Conservation (phyloP, 2,329 filamentous ascomycete species). For the Tolypocladium paradoxum region DNA sequence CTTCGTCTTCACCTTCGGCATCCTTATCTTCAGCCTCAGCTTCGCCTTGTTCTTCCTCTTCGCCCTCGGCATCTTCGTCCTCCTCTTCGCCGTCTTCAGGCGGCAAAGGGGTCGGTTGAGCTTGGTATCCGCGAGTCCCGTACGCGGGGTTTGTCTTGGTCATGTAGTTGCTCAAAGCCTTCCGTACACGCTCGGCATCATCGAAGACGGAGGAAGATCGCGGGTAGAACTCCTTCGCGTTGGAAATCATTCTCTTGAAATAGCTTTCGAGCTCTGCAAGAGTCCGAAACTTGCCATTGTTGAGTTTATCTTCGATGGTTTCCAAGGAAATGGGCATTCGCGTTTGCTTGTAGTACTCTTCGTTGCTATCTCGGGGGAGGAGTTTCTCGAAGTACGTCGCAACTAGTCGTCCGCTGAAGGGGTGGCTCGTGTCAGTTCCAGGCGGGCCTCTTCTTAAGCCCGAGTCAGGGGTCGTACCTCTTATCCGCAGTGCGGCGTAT, state of each 20-base stretch:
- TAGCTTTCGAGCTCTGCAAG: conserved; percentile 72
- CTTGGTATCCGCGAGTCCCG: conserved; percentile 53
- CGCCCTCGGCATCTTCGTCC: conserved; percentile 16
- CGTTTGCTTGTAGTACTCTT: conserved; percentile 69
- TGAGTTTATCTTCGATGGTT: conserved; percentile 65
- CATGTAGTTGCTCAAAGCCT: conserved; percentile 82
- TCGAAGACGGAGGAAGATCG: conserved; percentile 63
- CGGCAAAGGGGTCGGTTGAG: conserved; percentile 63
- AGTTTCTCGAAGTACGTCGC: conserved; percentile 66
- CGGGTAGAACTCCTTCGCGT: conserved; percentile 76
- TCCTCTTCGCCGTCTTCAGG: conserved; percentile 18
- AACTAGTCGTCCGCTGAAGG: conserved; percentile 56
- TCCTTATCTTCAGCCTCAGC: conserved; percentile 17
- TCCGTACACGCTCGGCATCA: conserved; percentile 78
- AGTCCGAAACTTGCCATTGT: conserved; percentile 54
- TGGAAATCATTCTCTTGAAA: conserved; percentile 77
- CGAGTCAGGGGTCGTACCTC: conserved; percentile 44
- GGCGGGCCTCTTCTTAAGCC: not conserved
- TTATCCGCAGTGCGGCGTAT: conserved; percentile 72
- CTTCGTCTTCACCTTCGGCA: conserved; percentile 15
- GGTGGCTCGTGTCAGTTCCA: conserved; percentile 9
- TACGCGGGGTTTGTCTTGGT: conserved; percentile 79
- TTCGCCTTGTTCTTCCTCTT: conserved; percentile 20
- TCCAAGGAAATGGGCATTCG: conserved; percentile 70
- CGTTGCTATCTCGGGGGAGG: conserved; percentile 50